Evolutionary conservation across 148 eudicot species (phyloP).

Genomic region (Silene latifolia): DNA sequence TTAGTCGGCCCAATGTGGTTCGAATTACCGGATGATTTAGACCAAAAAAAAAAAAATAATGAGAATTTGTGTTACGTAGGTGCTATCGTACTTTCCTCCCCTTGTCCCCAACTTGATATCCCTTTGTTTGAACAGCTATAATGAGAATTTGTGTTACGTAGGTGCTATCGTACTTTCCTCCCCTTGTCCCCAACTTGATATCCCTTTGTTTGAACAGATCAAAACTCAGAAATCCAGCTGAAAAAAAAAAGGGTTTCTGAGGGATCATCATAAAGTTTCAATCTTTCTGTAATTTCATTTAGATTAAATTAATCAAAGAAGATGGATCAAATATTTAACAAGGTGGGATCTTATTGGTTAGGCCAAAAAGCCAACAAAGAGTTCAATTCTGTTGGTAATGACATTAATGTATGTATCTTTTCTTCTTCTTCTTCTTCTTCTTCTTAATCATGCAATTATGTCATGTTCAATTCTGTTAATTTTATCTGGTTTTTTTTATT

Average conservation of each 20-base stretch:
- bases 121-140: constrained; percentile 1
- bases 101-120: neutral
- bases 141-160: no score
- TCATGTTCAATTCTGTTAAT: neutral
- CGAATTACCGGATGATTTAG: no score
- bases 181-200: neutral
- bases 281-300: neutral
- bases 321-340: constrained; percentile 77
- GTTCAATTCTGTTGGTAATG: constrained; percentile 70
- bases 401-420: constrained; percentile 70
- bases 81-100: neutral
- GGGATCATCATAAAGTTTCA: neutral
- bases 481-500: neutral
- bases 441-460: neutral
- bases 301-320: neutral
- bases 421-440: neutral
- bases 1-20: no score
- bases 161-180: neutral
- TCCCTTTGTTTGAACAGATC: constrained; percentile 8
- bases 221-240: neutral
- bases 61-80: no score
- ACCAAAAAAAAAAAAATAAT: no score
- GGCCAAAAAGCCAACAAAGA: constrained; percentile 79
- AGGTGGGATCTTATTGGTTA: constrained; percentile 93
- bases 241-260: neutral